phyloP scores from a whole-genome alignment of 257 asterid species.

The Cinchona pubescens region DNA sequence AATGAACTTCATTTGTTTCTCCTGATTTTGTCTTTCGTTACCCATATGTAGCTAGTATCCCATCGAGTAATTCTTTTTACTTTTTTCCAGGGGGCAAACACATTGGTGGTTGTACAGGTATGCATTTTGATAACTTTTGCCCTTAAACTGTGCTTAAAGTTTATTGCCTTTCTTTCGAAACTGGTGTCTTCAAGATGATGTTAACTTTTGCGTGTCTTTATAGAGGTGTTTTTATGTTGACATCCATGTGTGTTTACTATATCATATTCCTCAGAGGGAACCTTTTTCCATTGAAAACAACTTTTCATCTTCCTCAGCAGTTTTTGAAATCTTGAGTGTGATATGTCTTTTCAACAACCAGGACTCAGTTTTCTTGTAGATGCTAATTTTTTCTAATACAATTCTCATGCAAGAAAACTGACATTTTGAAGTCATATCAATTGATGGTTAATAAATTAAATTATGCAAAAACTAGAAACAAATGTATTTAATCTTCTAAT shows the following conservation, averaged over 20 bases:
- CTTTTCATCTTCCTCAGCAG: neutral
- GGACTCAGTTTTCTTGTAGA: neutral
- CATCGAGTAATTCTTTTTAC: constrained; percentile 11
- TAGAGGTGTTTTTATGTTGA: neutral
- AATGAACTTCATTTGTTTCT: neutral
- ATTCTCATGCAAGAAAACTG: neutral
- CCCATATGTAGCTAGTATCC: neutral
- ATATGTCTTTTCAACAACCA: neutral
- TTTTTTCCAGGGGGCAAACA: constrained; percentile 69
- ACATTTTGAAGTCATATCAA: neutral
- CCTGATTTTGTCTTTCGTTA: neutral
- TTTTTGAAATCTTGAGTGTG: neutral
- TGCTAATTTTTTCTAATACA: neutral
- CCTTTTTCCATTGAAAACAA: neutral
- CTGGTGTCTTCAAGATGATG: neutral
- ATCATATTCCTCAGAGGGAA: neutral
- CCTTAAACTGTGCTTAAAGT: neutral
- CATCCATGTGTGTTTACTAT: neutral
- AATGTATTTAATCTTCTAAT: neutral
- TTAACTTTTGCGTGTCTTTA: neutral
- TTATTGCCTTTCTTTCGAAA: neutral
- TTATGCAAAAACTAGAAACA: neutral
- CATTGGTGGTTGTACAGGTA: constrained; percentile 95
- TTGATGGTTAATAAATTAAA: neutral
- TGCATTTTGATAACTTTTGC: constrained; percentile 2